Conservation (phyloP, 345 rosid genomes). For the Eutrema heterophyllum region DNA sequence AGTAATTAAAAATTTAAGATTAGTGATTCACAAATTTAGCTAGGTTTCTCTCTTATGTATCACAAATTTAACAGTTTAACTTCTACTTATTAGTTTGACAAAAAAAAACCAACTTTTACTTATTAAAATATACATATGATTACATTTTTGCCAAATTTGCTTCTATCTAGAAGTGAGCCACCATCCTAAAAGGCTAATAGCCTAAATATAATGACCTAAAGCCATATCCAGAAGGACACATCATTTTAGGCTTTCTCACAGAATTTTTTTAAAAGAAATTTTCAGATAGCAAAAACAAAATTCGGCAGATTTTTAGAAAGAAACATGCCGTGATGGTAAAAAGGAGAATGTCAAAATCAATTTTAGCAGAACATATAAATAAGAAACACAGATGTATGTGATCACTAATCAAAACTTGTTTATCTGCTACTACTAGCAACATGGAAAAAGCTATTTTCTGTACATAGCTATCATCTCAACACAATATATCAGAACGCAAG, state of each 20-base stretch:
- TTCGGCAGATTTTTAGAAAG: neutral
- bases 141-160: too few relatives aligned
- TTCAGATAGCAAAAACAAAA: neutral
- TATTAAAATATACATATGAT: too few relatives aligned
- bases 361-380: neutral
- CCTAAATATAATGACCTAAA: too few relatives aligned
- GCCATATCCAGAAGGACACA: neutral
- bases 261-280: neutral
- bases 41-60: too few relatives aligned
- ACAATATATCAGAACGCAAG: neutral
- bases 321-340: neutral
- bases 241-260: neutral
- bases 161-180: too few relatives aligned
- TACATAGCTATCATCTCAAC: constrained; percentile 24
- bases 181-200: too few relatives aligned
- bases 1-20: too few relatives aligned
- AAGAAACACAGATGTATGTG: neutral
- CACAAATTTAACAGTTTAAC: too few relatives aligned
- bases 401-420: constrained; percentile 16
- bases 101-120: too few relatives aligned
- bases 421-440: neutral
- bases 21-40: too few relatives aligned
- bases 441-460: constrained; percentile 13
- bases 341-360: neutral
- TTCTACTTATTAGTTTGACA: too few relatives aligned